Conservation (phyloP, 371 early-diverging fungal genomes). For the Chytridium lagenaria region DNA sequence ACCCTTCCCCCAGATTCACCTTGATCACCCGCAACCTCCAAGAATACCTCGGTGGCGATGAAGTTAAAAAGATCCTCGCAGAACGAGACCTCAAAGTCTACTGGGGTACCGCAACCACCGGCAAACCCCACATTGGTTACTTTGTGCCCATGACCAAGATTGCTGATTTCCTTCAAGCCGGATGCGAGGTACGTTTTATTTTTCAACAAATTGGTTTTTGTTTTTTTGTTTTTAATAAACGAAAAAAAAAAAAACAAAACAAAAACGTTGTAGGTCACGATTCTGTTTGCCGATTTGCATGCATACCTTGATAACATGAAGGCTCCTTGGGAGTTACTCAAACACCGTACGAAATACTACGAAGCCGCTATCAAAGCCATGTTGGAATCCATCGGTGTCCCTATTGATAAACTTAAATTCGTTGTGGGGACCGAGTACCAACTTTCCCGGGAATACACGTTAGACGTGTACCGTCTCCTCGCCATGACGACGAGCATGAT, state of each 20-base stretch:
- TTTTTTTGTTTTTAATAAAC: neutral
- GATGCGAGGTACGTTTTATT: constrained; percentile 71
- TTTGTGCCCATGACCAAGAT: constrained; percentile 98
- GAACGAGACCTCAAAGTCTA: constrained; percentile 95
- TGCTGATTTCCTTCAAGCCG: constrained; percentile 96
- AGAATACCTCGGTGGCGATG: constrained; percentile 94
- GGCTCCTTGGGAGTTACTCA: constrained; percentile 93
- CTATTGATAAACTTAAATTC: constrained; percentile 92
- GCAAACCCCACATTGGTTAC: constrained; percentile 98
- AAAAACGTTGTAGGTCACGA: constrained; percentile 91
- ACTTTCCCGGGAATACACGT: constrained; percentile 84
- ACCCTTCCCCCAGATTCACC: constrained; percentile 49
- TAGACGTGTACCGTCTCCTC: constrained; percentile 94
- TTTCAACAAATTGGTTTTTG: neutral
- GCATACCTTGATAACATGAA: constrained; percentile 99
- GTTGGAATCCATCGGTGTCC: constrained; percentile 88
- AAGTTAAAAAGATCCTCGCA: constrained; percentile 82
- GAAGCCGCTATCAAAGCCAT: constrained; percentile 92
- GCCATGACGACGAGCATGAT: constrained; percentile 95
- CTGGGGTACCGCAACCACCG: constrained; percentile 99
- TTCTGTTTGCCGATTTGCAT: constrained; percentile 98
- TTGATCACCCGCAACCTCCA: constrained; percentile 97
- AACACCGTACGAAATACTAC: constrained; percentile 94
- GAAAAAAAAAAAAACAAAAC: no score
- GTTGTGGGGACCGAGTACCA: constrained; percentile 94